Evolutionary conservation across 306 rosid species (phyloP), one percentile per base, ranked within the genome.

Genomic region (Casuarina equisetifolia): DNA sequence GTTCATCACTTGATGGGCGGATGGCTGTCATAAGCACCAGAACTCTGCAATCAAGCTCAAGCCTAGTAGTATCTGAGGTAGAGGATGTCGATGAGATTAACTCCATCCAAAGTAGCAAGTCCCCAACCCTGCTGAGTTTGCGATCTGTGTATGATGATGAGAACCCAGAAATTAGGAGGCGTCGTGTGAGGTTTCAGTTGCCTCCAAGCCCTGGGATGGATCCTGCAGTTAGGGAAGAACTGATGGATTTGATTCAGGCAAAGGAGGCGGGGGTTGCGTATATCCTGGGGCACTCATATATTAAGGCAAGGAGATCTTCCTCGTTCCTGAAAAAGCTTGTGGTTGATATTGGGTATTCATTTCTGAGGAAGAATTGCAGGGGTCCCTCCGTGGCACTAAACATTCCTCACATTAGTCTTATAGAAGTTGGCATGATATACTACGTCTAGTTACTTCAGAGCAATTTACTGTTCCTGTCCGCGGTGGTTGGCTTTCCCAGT

Each of bases 371-470:
- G 90, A 92, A 92, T 85, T 92, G 93, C 82, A 80, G 97, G 84
- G 97, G 96, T 38, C 96, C 96, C 2, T 79, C 92, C 67, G 94
- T 90, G 76, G 93, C 97, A 5, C 96, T 92, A 42, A 92, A 92
- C 81, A 90, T 92, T 82, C 97, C 97, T 76, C 97, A 92, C 75
- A 92, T 90, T 74, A 89, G 97, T 82, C 91, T 92, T 1, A 89
- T 92, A 50, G 97, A 92, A 85, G 97, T 92, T 79, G 97, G 97
- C 66, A 92, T 92, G 96, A 92, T 92, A 85, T 90, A 92, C 80
- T 89, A 92, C 79, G 97, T 92, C 32, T 92, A 89, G 84, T 63
- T 75, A 25, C 76, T 74, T 15, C 36, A 43, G 51, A 43, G 72
- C 17, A 74, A 69, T 72, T 61, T 75, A 43, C 78, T 20, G 62